These are phyloP conservation scores for Rhodotorula babjevae DNA, from an alignment of 768 basidiomycete genomes.

Conservation along the genomic window DNA sequence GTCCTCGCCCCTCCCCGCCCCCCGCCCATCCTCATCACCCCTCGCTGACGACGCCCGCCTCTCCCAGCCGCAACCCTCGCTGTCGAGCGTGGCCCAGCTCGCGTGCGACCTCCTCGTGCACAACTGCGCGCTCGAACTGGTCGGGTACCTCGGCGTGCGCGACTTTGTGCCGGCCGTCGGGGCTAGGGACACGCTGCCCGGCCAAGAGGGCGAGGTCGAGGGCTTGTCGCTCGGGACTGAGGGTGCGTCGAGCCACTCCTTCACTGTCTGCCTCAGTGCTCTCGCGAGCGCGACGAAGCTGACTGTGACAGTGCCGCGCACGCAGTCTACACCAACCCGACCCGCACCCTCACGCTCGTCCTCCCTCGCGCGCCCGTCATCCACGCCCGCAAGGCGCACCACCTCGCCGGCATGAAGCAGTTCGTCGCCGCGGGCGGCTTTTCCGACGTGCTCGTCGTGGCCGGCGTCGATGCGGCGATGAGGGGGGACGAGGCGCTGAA, in stretches of 20 bases:
- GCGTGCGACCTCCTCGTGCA: slow-evolving; percentile 23
- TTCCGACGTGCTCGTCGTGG: slow-evolving; percentile 22
- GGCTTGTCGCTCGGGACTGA: slow-evolving; percentile 25
- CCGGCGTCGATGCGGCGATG: slow-evolving; percentile 22
- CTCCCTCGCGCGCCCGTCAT: slow-evolving; percentile 37
- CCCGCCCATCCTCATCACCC: background rate
- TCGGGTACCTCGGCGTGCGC: slow-evolving; percentile 27
- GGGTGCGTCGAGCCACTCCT: slow-evolving; percentile 7
- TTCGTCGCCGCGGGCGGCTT: slow-evolving; percentile 11
- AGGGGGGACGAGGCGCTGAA: slow-evolving; percentile 25
- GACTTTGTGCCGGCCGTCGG: slow-evolving; percentile 29
- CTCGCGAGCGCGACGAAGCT: background rate
- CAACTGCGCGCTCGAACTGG: slow-evolving; percentile 4
- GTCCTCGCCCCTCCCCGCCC: background rate
- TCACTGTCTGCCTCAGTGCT: background rate
- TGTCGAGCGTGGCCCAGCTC: slow-evolving; percentile 31
- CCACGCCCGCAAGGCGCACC: slow-evolving; percentile 19
- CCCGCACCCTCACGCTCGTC: slow-evolving; percentile 15
- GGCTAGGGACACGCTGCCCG: slow-evolving; percentile 3
- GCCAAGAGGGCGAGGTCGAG: background rate
- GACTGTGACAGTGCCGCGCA: background rate
- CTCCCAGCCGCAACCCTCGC: slow-evolving; percentile 33
- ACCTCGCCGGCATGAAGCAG: slow-evolving; percentile 5
- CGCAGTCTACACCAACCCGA: slow-evolving; percentile 18
- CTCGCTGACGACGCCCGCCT: slow-evolving; percentile 1